phyloP scores from a whole-genome alignment of 768 basidiomycete species.

The Mycena capillaripes region DNA sequence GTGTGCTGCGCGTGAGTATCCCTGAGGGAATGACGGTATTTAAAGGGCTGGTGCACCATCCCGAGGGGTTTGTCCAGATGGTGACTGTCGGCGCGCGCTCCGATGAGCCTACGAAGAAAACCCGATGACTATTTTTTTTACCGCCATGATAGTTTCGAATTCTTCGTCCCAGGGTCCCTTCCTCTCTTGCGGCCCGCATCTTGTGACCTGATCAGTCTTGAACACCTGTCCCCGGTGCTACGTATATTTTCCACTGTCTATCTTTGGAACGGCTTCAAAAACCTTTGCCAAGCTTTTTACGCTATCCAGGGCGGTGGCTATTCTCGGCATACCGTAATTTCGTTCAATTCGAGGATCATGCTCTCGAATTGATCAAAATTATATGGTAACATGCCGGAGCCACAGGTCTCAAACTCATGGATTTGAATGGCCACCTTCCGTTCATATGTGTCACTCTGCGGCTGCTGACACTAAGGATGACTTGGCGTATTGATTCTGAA shows the following conservation, averaged over 20 bases:
- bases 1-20: too few relatives aligned
- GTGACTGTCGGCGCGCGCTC: too few relatives aligned
- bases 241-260: background rate
- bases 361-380: background rate
- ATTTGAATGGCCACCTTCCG: too few relatives aligned
- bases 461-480: background rate
- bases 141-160: background rate
- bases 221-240: background rate
- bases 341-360: background rate
- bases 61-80: too few relatives aligned
- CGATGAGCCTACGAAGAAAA: conserved; percentile 1
- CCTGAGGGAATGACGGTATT: too few relatives aligned
- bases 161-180: background rate
- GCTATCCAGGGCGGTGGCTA: background rate
- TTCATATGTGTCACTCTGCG: conserved; percentile 1
- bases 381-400: background rate
- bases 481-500: background rate
- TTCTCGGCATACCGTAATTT: background rate
- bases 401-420: background rate
- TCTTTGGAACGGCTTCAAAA: background rate
- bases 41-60: too few relatives aligned
- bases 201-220: background rate
- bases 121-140: background rate
- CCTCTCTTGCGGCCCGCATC: background rate
- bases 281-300: background rate